Percentiles rank a stretch among this genome's conserved stretches.
These are phyloP conservation scores for Meyerozyma athensensis DNA, from an alignment of 1,139 yeast species.

Conservation along the genomic window DNA sequence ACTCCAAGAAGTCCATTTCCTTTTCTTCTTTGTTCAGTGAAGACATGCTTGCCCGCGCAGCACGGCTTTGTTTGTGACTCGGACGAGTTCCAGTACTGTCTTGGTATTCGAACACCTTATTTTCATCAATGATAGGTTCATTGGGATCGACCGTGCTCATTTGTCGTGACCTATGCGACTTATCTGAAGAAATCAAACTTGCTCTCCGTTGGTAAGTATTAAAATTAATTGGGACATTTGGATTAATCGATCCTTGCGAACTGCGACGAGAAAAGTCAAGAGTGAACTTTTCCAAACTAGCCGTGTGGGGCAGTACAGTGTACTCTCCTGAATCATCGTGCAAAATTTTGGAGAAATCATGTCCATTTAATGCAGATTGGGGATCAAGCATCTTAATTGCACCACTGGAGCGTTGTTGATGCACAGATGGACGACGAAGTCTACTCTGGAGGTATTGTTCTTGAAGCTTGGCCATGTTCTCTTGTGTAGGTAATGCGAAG, in stretches of 20 bases:
- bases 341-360: slow-evolving; percentile 38
- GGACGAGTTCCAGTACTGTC: background rate
- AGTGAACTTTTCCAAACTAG: slow-evolving; percentile 29
- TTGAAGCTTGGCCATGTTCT: slow-evolving; percentile 26
- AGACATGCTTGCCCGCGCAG: background rate
- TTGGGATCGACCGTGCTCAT: slow-evolving; percentile 12
- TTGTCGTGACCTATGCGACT: slow-evolving; percentile 15
- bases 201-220: background rate
- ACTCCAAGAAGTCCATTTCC: slow-evolving; percentile 47
- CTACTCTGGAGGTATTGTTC: slow-evolving; percentile 18
- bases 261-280: slow-evolving; percentile 16
- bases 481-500: slow-evolving; percentile 38
- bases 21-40: slow-evolving; percentile 16
- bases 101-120: background rate
- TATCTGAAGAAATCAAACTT: slow-evolving; percentile 11
- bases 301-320: slow-evolving; percentile 6
- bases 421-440: slow-evolving; percentile 5
- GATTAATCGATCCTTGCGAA: background rate
- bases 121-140: slow-evolving; percentile 13
- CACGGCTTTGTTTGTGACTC: background rate
- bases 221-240: background rate
- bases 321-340: slow-evolving; percentile 24
- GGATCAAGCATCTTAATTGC: slow-evolving; percentile 5
- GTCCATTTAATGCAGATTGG: slow-evolving; percentile 17
- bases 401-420: background rate